These are phyloP conservation scores for Ananas comosus DNA, from an alignment of 176 grass and related monocot genomes.

Conservation along the genomic window DNA sequence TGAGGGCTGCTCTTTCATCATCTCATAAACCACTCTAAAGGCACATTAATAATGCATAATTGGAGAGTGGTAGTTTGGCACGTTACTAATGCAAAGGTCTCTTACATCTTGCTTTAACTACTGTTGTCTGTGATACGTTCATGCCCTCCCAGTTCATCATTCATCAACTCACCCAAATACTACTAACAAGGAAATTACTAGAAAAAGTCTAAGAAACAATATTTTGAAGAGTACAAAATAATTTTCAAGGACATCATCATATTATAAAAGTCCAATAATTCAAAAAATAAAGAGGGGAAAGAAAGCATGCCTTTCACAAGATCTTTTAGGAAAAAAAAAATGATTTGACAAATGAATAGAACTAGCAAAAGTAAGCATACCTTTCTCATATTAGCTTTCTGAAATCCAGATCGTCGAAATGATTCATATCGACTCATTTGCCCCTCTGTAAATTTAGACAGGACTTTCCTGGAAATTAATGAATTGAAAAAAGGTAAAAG, in stretches of 20 bases:
- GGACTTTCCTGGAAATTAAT: constrained; percentile 37
- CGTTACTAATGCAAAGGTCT: too few species aligned
- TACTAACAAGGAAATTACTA: background rate
- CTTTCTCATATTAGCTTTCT: constrained; percentile 83
- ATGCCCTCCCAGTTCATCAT: background rate
- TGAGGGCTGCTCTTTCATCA: too few species aligned
- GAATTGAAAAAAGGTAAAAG: background rate
- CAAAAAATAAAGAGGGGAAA: background rate
- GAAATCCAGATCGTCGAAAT: constrained; percentile 72
- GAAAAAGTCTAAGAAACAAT: too few species aligned
- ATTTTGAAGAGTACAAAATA: background rate
- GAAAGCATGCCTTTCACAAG: background rate
- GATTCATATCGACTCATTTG: constrained; percentile 92
- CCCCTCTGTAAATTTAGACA: constrained; percentile 61
- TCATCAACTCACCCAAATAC: background rate
- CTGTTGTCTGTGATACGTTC: background rate
- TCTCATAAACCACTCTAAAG: too few species aligned
- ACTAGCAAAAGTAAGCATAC: constrained; percentile 22
- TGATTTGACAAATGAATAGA: background rate
- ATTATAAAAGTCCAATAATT: background rate
- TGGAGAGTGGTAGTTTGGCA: too few species aligned
- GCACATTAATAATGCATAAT: too few species aligned
- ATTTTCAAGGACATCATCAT: background rate
- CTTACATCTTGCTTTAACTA: too few species aligned
- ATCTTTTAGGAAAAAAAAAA: background rate